Evolutionary conservation across 2,329 filamentous ascomycete species (phyloP).

Genomic region (Westerdykella aurantiaca): DNA sequence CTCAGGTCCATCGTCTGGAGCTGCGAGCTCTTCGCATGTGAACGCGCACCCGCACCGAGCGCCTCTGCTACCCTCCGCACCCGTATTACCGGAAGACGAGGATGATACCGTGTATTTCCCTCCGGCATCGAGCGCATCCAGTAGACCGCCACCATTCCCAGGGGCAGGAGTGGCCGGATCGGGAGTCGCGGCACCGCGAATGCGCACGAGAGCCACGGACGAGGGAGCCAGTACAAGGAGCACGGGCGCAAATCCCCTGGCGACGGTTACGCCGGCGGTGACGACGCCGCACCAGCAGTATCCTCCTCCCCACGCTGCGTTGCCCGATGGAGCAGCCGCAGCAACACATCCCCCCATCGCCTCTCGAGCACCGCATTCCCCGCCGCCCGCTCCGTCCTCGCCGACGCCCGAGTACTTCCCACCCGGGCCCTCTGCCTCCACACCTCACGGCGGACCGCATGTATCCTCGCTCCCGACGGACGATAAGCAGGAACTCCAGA

Average conservation of each 20-base stretch:
- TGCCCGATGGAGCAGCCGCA: constrained; percentile 2
- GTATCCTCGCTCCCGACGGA: constrained; percentile 43
- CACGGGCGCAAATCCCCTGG: too few species aligned
- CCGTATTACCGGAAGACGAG: constrained; percentile 31
- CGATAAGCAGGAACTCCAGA: constrained; percentile 74
- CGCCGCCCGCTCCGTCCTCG: constrained; percentile 14
- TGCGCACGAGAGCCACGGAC: too few species aligned
- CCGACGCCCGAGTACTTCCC: constrained; percentile 22
- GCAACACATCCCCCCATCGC: constrained; percentile 13
- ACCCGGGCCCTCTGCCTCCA: constrained; percentile 22
- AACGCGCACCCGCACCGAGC: constrained; percentile 22
- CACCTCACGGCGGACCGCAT: too few species aligned
- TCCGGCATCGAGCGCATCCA: constrained; percentile 13
- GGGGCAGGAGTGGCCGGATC: constrained; percentile 5
- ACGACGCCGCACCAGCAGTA: constrained; percentile 1
- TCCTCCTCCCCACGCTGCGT: too few species aligned
- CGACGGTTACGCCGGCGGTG: too few species aligned
- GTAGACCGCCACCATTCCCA: constrained; percentile 25
- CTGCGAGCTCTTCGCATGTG: constrained; percentile 31
- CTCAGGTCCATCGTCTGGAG: constrained; percentile 28
- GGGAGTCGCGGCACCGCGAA: too few species aligned
- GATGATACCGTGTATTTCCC: constrained; percentile 18
- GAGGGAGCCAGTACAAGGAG: too few species aligned
- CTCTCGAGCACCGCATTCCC: constrained; percentile 3
- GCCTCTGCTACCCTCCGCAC: constrained; percentile 31